Base-by-base conservation (phyloP, 1,284 basidiomycete genomes). In the Vanrija pseudolonga region DNA sequence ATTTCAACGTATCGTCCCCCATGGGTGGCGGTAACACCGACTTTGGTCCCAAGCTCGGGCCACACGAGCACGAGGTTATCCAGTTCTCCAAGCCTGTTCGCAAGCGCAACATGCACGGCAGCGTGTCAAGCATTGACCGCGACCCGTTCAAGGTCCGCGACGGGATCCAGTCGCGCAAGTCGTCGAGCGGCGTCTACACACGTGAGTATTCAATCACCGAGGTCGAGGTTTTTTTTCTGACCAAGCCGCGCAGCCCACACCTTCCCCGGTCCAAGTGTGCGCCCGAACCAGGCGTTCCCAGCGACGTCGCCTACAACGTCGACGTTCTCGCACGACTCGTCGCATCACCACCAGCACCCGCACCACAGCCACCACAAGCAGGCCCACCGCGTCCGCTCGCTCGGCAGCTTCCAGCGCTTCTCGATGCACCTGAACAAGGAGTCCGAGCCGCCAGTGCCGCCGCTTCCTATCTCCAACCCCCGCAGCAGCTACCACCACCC, bases 101-200 rank as follows among this genome's bases (percentile, higher is more conserved):
- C 39, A 44, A 47, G 19, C 39, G 45, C 20, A 20, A n/a, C 39
- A 8, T 18, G 6, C 7, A 17, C 17, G 19, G 39, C 39, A 40
- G 32, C 32, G 32, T 32, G 12, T 32, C 32, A 4, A 32, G 32
- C 32, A 12, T 32, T 37, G 54, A 44, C 23, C 50, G 56, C 38
- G 60, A 61, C 38, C 60, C 60, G 6, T 47, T 54, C 56, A 55
- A 51, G 40, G 28, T 61, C 26, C 60, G 56, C 41, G 60, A 61
- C 37, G 51, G 53, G 4, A n/a, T 28, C 17, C 39, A 51, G n/a
- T 23, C 51, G 4, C 56, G 54, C 48, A 51, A 52, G 40, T 26
- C 50, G 9, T 36, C 48, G 15, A 58, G 56, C 22, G 60, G 60
- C 15, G 60, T 61, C 9, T 61, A 61, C 53, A 61, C 60, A 14